Conservation (phyloP, 2,329 filamentous ascomycete species). For the Ophiostoma sp. region DNA sequence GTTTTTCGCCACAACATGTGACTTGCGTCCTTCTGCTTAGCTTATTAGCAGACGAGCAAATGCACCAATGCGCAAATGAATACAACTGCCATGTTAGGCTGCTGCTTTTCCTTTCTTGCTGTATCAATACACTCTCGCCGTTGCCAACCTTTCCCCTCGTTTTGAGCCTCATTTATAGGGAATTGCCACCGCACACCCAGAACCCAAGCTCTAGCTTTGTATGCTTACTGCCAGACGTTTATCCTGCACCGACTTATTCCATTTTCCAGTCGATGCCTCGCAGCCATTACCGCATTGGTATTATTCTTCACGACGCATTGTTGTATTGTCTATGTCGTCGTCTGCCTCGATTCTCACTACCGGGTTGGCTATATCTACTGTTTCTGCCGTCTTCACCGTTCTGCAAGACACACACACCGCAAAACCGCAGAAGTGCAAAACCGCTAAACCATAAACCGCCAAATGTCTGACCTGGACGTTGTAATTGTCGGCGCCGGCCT, state of each 20-base stretch:
- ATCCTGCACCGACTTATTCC: neutral
- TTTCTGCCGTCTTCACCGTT: neutral
- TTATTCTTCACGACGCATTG: neutral
- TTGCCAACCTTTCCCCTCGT: neutral
- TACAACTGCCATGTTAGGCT: no score
- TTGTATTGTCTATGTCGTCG: neutral
- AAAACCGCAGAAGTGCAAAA: neutral
- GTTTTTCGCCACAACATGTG: neutral
- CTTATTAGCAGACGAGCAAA: no score
- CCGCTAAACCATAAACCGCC: neutral
- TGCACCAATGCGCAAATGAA: no score
- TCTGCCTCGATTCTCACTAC: neutral
- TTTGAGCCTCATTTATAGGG: neutral
- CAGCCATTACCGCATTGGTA: slow-evolving; percentile 7
- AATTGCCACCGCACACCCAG: neutral
- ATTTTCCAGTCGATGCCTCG: neutral
- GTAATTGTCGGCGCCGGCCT: slow-evolving; percentile 67
- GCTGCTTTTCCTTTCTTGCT: neutral
- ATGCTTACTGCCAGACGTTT: no score
- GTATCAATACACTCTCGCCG: neutral
- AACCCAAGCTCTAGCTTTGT: neutral
- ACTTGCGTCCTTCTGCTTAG: neutral
- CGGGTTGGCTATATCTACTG: neutral
- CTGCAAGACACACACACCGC: neutral
- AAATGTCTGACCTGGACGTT: slow-evolving; percentile 41